Evolutionary conservation across 805 yeast species (phyloP).

Genomic region (Saccharomycopsis synnaedendra): DNA sequence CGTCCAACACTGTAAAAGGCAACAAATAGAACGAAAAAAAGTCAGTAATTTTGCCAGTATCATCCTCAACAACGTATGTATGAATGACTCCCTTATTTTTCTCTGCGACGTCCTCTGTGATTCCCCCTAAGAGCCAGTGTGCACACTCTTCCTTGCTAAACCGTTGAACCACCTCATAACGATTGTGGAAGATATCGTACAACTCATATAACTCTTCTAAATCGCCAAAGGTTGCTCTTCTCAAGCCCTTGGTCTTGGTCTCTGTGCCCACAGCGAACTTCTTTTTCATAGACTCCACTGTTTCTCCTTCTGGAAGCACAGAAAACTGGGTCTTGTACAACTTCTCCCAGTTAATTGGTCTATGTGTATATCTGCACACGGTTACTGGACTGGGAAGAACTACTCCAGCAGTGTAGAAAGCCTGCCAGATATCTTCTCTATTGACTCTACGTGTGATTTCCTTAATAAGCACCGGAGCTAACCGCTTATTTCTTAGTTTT

Average conservation of each 20-base stretch:
- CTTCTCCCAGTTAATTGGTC: conserved; percentile 89
- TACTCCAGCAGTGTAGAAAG: conserved; percentile 86
- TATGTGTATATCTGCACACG: conserved; percentile 81
- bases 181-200: conserved; percentile 48
- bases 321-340: conserved; percentile 86
- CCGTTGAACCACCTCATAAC: conserved; percentile 63
- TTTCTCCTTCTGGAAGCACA: conserved; percentile 58
- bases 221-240: conserved; percentile 45
- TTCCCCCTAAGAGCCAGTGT: conserved; percentile 72
- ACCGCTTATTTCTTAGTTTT: conserved; percentile 81
- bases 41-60: conserved; percentile 60
- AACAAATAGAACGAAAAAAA: conserved; percentile 82
- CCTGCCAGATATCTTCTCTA: conserved; percentile 82
- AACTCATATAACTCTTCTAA: conserved; percentile 51
- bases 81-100: conserved; percentile 40
- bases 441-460: conserved; percentile 93
- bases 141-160: conserved; percentile 54
- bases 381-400: conserved; percentile 88
- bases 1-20: conserved; percentile 74
- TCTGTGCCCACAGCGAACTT: conserved; percentile 43
- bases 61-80: conserved; percentile 62
- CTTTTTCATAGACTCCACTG: conserved; percentile 58
- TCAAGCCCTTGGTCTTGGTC: conserved; percentile 39
- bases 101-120: conserved; percentile 25
- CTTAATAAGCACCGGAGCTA: conserved; percentile 88